These are phyloP conservation scores for Aspergillus oerlinghausenensis DNA, from an alignment of 2,329 filamentous ascomycete genomes.

Conservation along the genomic window DNA sequence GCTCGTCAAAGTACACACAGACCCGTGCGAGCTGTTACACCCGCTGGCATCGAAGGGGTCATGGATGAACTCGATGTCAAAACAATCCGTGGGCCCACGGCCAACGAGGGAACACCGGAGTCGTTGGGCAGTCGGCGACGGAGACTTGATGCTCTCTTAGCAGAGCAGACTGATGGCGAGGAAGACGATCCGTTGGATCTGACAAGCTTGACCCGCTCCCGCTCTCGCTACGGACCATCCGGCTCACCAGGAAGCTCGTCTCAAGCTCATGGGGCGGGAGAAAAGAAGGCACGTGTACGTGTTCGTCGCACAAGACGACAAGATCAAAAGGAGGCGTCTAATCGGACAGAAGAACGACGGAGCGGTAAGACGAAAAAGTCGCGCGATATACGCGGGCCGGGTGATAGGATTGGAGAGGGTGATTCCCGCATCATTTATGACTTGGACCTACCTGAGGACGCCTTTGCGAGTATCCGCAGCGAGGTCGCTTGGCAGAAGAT, in stretches of 20 bases:
- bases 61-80: slow-evolving; percentile 33
- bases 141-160: slow-evolving; percentile 9
- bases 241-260: neutral
- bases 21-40: slow-evolving; percentile 13
- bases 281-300: slow-evolving; percentile 21
- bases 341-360: slow-evolving; percentile 18
- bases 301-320: slow-evolving; percentile 25
- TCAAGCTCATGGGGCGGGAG: neutral
- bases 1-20: slow-evolving; percentile 17
- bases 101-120: slow-evolving; percentile 8
- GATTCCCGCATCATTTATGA: slow-evolving; percentile 72
- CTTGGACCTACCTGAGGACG: slow-evolving; percentile 56
- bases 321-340: slow-evolving; percentile 13
- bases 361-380: slow-evolving; percentile 11
- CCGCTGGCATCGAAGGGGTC: slow-evolving; percentile 32
- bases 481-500: slow-evolving; percentile 89
- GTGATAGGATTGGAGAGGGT: slow-evolving; percentile 66
- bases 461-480: slow-evolving; percentile 65
- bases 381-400: slow-evolving; percentile 38
- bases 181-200: slow-evolving; percentile 16
- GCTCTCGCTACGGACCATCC: slow-evolving; percentile 13
- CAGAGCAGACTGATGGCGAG: slow-evolving; percentile 13
- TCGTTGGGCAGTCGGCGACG: slow-evolving; percentile 4
- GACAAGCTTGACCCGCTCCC: slow-evolving; percentile 14
- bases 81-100: slow-evolving; percentile 7